Conservation (phyloP, 257 asterid genomes). For the Solanum lignicaule region DNA sequence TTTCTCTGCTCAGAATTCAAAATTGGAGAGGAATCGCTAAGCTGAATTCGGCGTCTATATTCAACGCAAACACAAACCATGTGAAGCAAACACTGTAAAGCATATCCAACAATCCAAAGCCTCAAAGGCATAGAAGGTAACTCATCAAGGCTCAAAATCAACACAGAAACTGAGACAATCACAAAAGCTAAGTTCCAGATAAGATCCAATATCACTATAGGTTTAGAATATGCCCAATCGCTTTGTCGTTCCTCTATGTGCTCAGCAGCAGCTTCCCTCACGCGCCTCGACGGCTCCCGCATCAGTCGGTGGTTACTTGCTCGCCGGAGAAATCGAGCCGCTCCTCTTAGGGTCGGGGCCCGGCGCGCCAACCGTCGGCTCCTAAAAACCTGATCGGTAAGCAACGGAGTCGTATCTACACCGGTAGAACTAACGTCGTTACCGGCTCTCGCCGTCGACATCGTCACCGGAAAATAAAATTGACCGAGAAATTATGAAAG, state of each 20-base stretch:
- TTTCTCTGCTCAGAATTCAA: constrained; percentile 14
- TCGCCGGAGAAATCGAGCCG: constrained; percentile 37
- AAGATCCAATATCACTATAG: constrained; percentile 66
- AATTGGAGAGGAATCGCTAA: constrained; percentile 19
- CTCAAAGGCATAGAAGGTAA: constrained; percentile 29
- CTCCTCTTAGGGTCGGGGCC: constrained; percentile 48
- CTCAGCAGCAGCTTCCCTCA: constrained; percentile 44
- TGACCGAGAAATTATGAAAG: not conserved
- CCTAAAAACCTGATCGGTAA: constrained; percentile 39
- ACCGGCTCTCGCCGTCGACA: constrained; percentile 19
- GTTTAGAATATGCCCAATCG: constrained; percentile 94
- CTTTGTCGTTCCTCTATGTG: constrained; percentile 73
- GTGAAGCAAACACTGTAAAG: constrained; percentile 32
- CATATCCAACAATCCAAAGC: constrained; percentile 38
- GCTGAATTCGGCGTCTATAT: constrained; percentile 44
- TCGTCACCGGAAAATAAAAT: not conserved
- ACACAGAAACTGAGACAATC: constrained; percentile 26
- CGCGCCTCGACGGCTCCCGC: constrained; percentile 39
- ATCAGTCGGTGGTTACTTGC: constrained; percentile 38
- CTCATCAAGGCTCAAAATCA: constrained; percentile 27
- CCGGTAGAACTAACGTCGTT: not conserved
- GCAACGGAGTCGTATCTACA: constrained; percentile 47
- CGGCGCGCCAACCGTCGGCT: constrained; percentile 47
- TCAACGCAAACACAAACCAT: constrained; percentile 44
- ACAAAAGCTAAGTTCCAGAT: constrained; percentile 75